phyloP scores from a whole-genome alignment of 2,329 filamentous ascomycete species.

The Cladosporium halotolerans region DNA sequence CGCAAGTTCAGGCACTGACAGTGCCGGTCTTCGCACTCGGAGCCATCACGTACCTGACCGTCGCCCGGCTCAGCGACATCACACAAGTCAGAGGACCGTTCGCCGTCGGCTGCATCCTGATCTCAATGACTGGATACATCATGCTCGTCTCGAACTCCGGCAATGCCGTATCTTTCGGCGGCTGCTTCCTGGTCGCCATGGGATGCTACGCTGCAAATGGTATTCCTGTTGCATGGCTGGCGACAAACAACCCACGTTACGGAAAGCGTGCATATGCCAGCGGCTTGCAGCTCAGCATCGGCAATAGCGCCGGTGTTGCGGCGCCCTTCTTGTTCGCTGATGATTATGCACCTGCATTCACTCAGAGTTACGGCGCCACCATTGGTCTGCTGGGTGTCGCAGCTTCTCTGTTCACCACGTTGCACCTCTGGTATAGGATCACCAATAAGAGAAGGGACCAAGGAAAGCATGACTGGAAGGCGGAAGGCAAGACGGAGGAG shows the following conservation, averaged over 20 bases:
- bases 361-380: background rate
- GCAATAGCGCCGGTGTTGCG: constrained; percentile 68
- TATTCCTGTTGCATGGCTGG: constrained; percentile 48
- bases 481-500: constrained; percentile 36
- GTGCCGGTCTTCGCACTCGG: constrained; percentile 33
- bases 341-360: constrained; percentile 9
- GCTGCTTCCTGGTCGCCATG: constrained; percentile 4
- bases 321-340: constrained; percentile 6
- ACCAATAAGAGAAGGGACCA: constrained; percentile 33
- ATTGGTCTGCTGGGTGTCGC: background rate
- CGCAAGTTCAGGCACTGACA: constrained; percentile 48
- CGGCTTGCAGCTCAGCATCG: constrained; percentile 63
- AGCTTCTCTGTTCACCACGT: background rate
- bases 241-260: constrained; percentile 39
- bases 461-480: constrained; percentile 35
- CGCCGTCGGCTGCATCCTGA: constrained; percentile 52
- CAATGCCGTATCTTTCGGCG: constrained; percentile 62
- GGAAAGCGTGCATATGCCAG: constrained; percentile 69
- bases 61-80: constrained; percentile 62
- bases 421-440: constrained; percentile 34
- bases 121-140: constrained; percentile 45
- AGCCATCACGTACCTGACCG: constrained; percentile 53
- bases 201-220: constrained; percentile 50
- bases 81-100: constrained; percentile 61
- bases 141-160: constrained; percentile 57